Evolutionary conservation across 257 asterid genomes (phyloP), one percentile per base, ranked within the genome.

Genomic region (Fraxinus pennsylvanica): DNA sequence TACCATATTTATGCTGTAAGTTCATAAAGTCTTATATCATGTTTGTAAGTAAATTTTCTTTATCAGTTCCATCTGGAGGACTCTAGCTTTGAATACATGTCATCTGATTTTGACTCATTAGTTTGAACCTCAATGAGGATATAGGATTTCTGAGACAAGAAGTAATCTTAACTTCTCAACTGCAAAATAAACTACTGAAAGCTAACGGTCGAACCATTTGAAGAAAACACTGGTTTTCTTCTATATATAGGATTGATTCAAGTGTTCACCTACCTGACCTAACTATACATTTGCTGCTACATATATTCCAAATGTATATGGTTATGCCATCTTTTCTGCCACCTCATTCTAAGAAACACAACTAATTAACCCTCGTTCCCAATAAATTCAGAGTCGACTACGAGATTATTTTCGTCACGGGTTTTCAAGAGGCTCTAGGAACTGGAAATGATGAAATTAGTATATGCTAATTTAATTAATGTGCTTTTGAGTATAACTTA

Each of bases 81-180:
- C 71, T 79, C 67, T 50, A 61, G 70, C 80, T 85, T 77, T 72
- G 73, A 76, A 82, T 19, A 54, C 5, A 5, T 81, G 85, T 81
- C 88, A 82, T 81, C 87, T 82, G 87, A 84, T 84, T n/a, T 87
- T 87, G 88, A 87, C 91, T 81, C 79, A 74, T 76, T 82, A 86
- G 82, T 79, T 27, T 78, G 47, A 14, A 41, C 47, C 47, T 41
- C 47, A 41, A 41, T 41, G 47, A 41, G 69, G 52, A 35, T 54
- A 41, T 50, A 22, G 74, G 85, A 65, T 88, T 88, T 83, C 90
- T 85, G 83, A 81, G 85, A 68, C 81, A 82, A 87, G 83, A 90
- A 88, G 91, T 84, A 79, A 86, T 41, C 47, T 69, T 81, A 86
- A 86, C 92, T 89, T 89, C 92, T 82, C 92, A 91, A 88, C 93